Conservation (phyloP, 495 filamentous ascomycete species). For the Astrothelium macrocarpum region DNA sequence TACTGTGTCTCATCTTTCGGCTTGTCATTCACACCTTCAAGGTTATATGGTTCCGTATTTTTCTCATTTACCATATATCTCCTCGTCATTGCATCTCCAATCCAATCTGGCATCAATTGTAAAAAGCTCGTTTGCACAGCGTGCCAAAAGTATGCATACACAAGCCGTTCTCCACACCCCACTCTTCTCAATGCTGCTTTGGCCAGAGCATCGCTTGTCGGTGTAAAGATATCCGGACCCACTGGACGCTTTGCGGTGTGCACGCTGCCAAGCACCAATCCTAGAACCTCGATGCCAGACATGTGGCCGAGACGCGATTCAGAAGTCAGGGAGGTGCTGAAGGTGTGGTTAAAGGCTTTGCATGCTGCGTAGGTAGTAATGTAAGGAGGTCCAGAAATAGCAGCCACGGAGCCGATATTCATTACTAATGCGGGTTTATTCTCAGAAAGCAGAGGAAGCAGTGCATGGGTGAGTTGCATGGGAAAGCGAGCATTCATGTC, state of each 20-base stretch:
- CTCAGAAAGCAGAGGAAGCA: conserved; percentile 30
- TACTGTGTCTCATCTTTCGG: too few relatives aligned
- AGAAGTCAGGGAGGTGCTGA: not conserved
- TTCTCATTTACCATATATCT: too few relatives aligned
- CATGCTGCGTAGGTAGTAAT: conserved; percentile 30
- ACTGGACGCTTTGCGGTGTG: not conserved
- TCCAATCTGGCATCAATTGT: not conserved
- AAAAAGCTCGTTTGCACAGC: not conserved
- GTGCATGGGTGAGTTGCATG: conserved; percentile 34
- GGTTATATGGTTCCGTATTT: too few relatives aligned
- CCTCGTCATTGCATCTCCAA: not conserved
- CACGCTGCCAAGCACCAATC: not conserved
- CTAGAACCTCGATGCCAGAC: not conserved
- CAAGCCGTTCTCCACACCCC: not conserved
- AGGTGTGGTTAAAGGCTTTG: conserved; percentile 28
- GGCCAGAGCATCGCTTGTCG: not conserved
- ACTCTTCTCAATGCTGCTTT: conserved; percentile 3
- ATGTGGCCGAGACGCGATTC: not conserved
- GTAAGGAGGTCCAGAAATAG: conserved; percentile 31
- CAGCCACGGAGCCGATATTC: conserved; percentile 35
- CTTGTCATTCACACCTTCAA: too few relatives aligned
- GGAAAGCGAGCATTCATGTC: conserved; percentile 25
- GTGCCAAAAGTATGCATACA: conserved; percentile 4
- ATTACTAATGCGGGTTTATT: conserved; percentile 32
- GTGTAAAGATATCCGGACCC: not conserved